These are phyloP conservation scores for Penicillium sp. DNA, from an alignment of 2,329 filamentous ascomycete genomes.

Conservation along the genomic window DNA sequence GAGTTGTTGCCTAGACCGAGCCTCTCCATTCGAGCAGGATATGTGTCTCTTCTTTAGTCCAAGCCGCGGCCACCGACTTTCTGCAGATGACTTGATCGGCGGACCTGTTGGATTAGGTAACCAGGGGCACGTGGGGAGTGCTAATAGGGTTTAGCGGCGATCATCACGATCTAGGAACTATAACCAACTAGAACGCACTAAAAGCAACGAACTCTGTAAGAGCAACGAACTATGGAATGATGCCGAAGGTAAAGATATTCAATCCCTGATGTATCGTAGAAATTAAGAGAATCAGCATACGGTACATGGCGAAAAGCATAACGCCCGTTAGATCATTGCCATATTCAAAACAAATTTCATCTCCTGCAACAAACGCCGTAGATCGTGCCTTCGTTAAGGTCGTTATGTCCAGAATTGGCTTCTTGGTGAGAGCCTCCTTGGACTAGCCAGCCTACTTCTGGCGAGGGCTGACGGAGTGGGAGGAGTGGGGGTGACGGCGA, in stretches of 20 bases:
- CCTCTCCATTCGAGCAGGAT: constrained; percentile 1
- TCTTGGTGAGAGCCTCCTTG: no score
- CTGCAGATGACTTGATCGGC: constrained; percentile 12
- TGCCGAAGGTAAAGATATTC: background rate
- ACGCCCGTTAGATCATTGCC: background rate
- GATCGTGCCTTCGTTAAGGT: background rate
- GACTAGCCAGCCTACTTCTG: background rate
- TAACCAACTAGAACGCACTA: background rate
- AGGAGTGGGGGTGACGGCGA: background rate
- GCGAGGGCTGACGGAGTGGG: no score
- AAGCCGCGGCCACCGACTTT: background rate
- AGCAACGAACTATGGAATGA: background rate
- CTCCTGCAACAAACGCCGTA: background rate
- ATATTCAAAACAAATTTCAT: background rate
- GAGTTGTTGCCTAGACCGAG: background rate
- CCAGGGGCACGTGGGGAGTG: constrained; percentile 12
- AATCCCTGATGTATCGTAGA: background rate
- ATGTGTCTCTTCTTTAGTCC: background rate
- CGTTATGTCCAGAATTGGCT: background rate
- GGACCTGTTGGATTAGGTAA: constrained; percentile 18
- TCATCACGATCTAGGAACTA: background rate
- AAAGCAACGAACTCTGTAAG: no score
- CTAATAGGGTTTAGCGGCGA: constrained; percentile 11
- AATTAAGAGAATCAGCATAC: background rate
- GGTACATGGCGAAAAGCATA: background rate